Base-by-base conservation (phyloP, 495 filamentous ascomycete genomes). In the Hyaloscypha bicolor region DNA sequence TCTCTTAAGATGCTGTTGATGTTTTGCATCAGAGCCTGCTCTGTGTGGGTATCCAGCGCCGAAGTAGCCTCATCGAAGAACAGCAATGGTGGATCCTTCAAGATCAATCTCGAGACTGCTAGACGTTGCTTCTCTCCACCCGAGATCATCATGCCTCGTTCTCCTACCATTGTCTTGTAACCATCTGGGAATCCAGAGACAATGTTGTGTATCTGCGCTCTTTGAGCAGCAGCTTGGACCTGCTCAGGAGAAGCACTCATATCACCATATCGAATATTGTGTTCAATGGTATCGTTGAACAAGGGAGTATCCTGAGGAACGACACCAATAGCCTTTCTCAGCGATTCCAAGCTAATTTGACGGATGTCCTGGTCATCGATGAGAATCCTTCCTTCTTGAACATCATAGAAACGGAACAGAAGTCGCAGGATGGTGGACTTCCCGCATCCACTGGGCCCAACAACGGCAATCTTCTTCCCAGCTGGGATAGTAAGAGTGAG, bases 11-110 rank as follows among this genome's bases (percentile, higher is more conserved):
- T 96, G 73, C 90, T 90, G 74, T 97, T 97, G 77, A 98, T 97
- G 72, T 97, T 97, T 65, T 89, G 85, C 77, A 99, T 87, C 48
- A 99, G 82, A 0, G 90, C 88, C 77, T 96, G 92, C 77, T 99
- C 95, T 0, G 95, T 98, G 75, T 97, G 92, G 0, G 96, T 97
- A 74, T 99, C 95, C 56, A 99, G 81, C 1, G 95, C 96, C 58
- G 92, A 96, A 1, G 96, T 99, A 79, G 95, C 95, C 81, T 99
- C 95, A 72, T 99, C 95, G 70, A 98, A 98, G 85, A 99, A 98
- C 1, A 98, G 79, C 39, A 98, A 78, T 6, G 93, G 90, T 0
- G 95, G 94, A 71, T 99, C 92, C 71, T 99, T 99, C 55, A 99
- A 79, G 1, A 99, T 83, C 42, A 98, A 75, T 35, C 95, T 82